phyloP scores from a whole-genome alignment of 495 filamentous ascomycete species.

The Jackrogersella multiformis region DNA sequence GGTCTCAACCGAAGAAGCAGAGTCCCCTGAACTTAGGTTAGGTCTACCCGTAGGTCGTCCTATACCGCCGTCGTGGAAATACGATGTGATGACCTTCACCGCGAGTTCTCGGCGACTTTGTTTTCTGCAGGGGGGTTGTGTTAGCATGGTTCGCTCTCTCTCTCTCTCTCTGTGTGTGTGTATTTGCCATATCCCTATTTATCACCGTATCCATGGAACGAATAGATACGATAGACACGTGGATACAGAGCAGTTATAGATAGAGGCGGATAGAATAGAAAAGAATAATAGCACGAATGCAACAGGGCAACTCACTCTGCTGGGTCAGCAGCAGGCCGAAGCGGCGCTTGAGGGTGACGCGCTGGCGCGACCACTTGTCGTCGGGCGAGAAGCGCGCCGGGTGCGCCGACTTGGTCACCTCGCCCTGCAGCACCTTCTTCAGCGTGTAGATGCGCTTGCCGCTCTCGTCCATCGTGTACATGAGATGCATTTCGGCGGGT shows the following conservation, averaged over 20 bases:
- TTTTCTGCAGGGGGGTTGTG: constrained; percentile 32
- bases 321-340: constrained; percentile 88
- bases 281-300: no score
- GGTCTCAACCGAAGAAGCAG: background rate
- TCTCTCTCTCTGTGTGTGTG: no score
- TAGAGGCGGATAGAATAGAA: constrained; percentile 10
- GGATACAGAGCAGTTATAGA: background rate
- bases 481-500: constrained; percentile 75
- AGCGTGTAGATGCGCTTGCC: constrained; percentile 92
- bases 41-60: no score
- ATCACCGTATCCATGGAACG: background rate
- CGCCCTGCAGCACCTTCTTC: constrained; percentile 77
- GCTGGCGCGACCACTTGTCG: constrained; percentile 95
- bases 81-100: constrained; percentile 2
- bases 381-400: constrained; percentile 97
- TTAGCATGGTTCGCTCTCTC: constrained; percentile 14
- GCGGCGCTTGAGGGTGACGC: constrained; percentile 91
- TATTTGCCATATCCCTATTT: background rate
- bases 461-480: constrained; percentile 80
- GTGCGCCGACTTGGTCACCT: constrained; percentile 94
- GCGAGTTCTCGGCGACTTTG: constrained; percentile 45
- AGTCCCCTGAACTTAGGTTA: background rate
- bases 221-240: background rate
- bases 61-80: background rate
- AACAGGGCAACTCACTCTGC: constrained; percentile 68